These are phyloP conservation scores for Suhomyces choctaworum DNA, from an alignment of 1,139 yeast genomes.

Conservation along the genomic window DNA sequence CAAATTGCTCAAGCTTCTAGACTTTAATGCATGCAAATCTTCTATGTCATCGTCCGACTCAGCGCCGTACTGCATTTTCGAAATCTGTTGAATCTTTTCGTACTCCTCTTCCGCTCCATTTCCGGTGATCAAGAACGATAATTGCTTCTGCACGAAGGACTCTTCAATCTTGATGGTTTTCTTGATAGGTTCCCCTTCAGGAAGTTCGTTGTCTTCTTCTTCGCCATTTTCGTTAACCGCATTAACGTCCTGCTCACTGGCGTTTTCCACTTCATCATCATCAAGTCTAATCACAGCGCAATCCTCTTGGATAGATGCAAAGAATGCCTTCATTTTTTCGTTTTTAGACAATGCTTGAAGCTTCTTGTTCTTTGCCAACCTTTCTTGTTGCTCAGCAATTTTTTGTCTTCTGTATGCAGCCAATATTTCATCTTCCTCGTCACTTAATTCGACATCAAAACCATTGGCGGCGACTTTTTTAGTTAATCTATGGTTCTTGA, in stretches of 20 bases:
- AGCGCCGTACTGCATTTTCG: constrained; percentile 41
- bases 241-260: constrained; percentile 24
- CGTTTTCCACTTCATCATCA: constrained; percentile 31
- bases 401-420: constrained; percentile 54
- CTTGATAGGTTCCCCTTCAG: constrained; percentile 20
- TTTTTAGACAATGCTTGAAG: constrained; percentile 46
- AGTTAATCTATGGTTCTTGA: constrained; percentile 78
- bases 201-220: constrained; percentile 17
- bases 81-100: constrained; percentile 33
- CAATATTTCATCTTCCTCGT: constrained; percentile 63
- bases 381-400: constrained; percentile 54
- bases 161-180: constrained; percentile 42
- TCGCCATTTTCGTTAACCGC: constrained; percentile 12
- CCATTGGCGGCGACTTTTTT: constrained; percentile 59
- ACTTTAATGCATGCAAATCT: constrained; percentile 51
- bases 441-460: constrained; percentile 65
- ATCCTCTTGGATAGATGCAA: constrained; percentile 63
- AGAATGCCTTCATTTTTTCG: constrained; percentile 72
- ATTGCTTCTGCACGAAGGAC: constrained; percentile 60
- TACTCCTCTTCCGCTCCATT: constrained; percentile 33
- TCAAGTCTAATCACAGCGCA: constrained; percentile 24
- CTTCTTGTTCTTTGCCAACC: constrained; percentile 55
- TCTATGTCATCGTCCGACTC: constrained; percentile 40
- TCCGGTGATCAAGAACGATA: constrained; percentile 57
- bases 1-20: constrained; percentile 43